These are phyloP conservation scores for Panicum hallii DNA, from an alignment of 202 grass and related monocot species.

Conservation along the genomic window DNA sequence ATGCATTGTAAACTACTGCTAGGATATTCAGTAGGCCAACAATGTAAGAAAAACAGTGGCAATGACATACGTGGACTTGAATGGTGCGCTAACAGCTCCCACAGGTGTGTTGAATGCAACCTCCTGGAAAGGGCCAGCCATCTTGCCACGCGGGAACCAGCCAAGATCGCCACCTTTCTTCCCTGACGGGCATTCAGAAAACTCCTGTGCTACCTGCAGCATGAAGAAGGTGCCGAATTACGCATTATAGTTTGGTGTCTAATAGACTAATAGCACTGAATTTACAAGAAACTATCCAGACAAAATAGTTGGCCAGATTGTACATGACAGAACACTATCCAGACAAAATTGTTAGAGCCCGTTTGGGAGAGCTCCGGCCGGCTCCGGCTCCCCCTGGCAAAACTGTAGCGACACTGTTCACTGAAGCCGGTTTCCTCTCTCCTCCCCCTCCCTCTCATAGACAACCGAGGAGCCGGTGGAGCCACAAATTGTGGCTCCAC, in stretches of 20 bases:
- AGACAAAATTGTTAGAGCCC: conserved; percentile 10
- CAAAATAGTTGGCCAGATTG: not conserved
- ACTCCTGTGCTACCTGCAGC: conserved; percentile 76
- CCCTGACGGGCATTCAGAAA: conserved; percentile 89
- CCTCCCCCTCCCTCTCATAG: too few species aligned
- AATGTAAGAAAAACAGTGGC: not conserved
- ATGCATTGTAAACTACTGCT: not conserved
- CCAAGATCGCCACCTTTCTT: conserved; percentile 99
- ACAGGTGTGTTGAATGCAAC: conserved; percentile 83
- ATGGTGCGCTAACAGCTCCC: conserved; percentile 83
- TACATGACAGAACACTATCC: not conserved
- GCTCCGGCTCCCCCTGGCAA: too few species aligned
- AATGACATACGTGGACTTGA: conserved; percentile 82
- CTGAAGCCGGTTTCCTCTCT: too few species aligned
- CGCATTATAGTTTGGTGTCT: not conserved
- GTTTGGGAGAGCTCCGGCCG: too few species aligned
- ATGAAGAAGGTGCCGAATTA: not conserved
- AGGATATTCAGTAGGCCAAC: not conserved
- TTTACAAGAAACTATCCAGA: not conserved
- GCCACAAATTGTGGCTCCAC: too few species aligned
- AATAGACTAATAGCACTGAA: not conserved
- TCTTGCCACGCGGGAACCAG: conserved; percentile 96
- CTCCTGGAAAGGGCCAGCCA: conserved; percentile 97
- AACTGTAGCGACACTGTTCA: too few species aligned
- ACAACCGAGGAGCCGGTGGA: too few species aligned